Conservation (phyloP, 495 filamentous ascomycete genomes). For the Hypomontagnella monticulosa region DNA sequence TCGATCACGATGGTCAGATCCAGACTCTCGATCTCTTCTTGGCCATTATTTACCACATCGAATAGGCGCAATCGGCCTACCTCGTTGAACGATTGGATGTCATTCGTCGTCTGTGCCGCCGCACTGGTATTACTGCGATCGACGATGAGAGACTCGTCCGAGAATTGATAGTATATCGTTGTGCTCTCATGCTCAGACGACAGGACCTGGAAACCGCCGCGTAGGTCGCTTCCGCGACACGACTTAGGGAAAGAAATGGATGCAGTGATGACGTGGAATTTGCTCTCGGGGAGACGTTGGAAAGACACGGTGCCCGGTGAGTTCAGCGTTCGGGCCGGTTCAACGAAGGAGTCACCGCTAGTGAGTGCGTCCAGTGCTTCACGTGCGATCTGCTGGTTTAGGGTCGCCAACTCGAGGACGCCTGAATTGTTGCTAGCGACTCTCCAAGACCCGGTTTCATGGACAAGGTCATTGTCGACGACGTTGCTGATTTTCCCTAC, state of each 20-base stretch:
- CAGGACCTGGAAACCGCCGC: constrained; percentile 42
- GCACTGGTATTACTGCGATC: constrained; percentile 43
- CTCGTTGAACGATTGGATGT: constrained; percentile 34
- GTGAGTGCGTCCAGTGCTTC: constrained; percentile 31
- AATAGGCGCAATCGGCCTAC: constrained; percentile 43
- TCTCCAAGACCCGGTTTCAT: constrained; percentile 37
- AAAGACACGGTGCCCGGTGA: constrained; percentile 24
- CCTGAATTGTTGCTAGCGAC: constrained; percentile 26
- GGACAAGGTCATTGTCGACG: constrained; percentile 34
- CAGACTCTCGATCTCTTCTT: constrained; percentile 39
- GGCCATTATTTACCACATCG: constrained; percentile 22
- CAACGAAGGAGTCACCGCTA: constrained; percentile 22
- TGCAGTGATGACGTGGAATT: constrained; percentile 31
- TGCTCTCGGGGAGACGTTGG: constrained; percentile 22
- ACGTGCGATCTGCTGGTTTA: constrained; percentile 39
- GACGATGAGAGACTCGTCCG: constrained; percentile 37
- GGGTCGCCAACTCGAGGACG: constrained; percentile 24
- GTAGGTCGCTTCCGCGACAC: constrained; percentile 33
- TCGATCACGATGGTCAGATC: constrained; percentile 53
- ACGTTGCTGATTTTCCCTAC: constrained; percentile 38
- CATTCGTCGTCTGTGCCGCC: constrained; percentile 40
- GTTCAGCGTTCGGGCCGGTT: constrained; percentile 36
- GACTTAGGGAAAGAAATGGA: constrained; percentile 27
- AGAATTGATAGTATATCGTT: constrained; percentile 46
- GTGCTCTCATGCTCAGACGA: constrained; percentile 44